phyloP scores from a whole-genome alignment of 192 early-diverging fungal species.

The Gonapodya sp. region DNA sequence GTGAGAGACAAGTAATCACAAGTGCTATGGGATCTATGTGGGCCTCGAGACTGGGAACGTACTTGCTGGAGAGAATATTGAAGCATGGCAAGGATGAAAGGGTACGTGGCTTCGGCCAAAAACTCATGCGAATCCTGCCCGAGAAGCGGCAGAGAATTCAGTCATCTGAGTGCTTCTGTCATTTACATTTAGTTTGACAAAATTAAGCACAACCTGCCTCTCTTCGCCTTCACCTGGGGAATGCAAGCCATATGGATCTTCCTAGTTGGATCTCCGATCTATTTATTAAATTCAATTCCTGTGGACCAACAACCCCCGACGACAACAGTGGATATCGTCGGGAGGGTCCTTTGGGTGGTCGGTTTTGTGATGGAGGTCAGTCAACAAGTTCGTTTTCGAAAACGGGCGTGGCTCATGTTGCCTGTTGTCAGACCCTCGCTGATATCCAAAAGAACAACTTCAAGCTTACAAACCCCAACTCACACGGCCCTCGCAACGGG shows the following conservation, averaged over 20 bases:
- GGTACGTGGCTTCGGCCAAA: too few relatives aligned
- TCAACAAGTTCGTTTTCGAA: neutral
- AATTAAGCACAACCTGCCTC: neutral
- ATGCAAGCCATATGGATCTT: neutral
- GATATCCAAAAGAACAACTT: conserved; percentile 7
- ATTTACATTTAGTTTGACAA: neutral
- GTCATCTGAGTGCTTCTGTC: neutral
- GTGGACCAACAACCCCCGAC: neutral
- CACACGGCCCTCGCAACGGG: neutral
- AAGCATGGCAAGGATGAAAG: conserved; percentile 6
- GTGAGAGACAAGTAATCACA: neutral
- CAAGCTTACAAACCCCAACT: neutral
- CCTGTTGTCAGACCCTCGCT: neutral
- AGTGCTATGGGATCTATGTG: neutral
- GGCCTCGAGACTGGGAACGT: neutral
- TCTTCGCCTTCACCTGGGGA: neutral
- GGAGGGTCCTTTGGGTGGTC: neutral
- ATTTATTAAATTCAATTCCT: neutral
- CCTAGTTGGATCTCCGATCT: neutral
- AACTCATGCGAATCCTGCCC: too few relatives aligned
- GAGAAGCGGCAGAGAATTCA: neutral
- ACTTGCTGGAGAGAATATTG: neutral
- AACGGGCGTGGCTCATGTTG: neutral
- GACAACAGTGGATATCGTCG: neutral
- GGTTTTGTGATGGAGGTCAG: conserved; percentile 2